Conservation (phyloP, 164 flowering plant genomes). For the Berberis vulgaris region DNA sequence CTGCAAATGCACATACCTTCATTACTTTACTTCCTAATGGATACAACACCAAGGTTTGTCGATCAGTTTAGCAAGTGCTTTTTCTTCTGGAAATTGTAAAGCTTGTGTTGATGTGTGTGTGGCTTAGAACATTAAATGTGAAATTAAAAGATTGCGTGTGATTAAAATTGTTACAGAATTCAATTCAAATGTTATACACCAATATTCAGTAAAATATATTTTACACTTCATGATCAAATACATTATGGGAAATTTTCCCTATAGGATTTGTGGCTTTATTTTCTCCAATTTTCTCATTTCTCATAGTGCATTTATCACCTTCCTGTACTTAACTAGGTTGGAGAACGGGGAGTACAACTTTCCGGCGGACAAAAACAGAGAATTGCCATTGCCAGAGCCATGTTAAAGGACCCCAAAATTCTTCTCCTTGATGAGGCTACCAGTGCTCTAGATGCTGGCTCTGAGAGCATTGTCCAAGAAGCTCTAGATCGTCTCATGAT, state of each 20-base stretch:
- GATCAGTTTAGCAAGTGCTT: too few relatives aligned
- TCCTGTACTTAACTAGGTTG: slow-evolving; percentile 43
- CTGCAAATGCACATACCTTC: slow-evolving; percentile 94
- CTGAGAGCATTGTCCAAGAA: slow-evolving; percentile 94
- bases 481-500: slow-evolving; percentile 95
- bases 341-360: slow-evolving; percentile 94
- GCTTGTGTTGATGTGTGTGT: too few relatives aligned
- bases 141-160: neutral
- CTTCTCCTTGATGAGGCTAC: slow-evolving; percentile 98
- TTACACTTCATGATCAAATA: too few relatives aligned
- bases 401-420: slow-evolving; percentile 87
- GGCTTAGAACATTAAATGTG: neutral
- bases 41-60: slow-evolving; percentile 73
- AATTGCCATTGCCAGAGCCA: slow-evolving; percentile 96
- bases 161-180: too few relatives aligned
- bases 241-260: too few relatives aligned
- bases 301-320: slow-evolving; percentile 5
- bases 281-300: too few relatives aligned
- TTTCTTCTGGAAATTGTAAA: too few relatives aligned
- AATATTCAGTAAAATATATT: too few relatives aligned
- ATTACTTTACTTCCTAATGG: slow-evolving; percentile 83
- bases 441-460: slow-evolving; percentile 92
- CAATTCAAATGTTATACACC: too few relatives aligned
- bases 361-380: slow-evolving; percentile 99
- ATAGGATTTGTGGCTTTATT: too few relatives aligned